Evolutionary conservation across 208 protist species (phyloP), one percentile per base, ranked within the genome.

Genomic region (Acanthamoeba divionensis): DNA sequence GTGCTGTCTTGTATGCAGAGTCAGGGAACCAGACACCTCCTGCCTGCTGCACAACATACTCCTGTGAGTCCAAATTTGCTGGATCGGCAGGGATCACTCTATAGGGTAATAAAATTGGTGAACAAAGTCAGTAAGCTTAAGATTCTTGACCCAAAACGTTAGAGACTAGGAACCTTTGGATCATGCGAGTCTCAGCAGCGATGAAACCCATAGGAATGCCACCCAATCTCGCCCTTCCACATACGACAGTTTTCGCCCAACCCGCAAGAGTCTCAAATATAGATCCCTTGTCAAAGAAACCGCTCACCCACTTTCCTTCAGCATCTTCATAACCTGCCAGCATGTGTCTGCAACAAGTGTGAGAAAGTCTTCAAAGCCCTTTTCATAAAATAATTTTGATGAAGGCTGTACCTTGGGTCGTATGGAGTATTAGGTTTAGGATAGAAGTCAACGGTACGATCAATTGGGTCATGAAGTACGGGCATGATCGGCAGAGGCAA

Each of bases 191-290:
- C 92, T 99, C 98, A 18, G 99, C 98, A 2, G 98, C 97, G 91
- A 99, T 98, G 33, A 99, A 95, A 90, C 98, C 98, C 66, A 99
- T 95, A 15, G 98, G 98, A 52, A 99, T 98, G 91, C 98, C 98
- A 86, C 98, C 98, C 8, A 99, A 95, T 21, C 97, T 95, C 7
- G 98, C 98, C 80, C 98, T 97, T 55, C 98, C 98, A 47, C 95
- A 93, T 1, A 99, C 96, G 9, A 99, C 98, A 9, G 97, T 98
- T 91, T 98, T 98, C 24, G 98, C 98, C 98, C 98, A 99, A 60
- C 97, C 97, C 26, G 95, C 95, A 10, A 98, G 75, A 41, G 96
- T 95, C 94, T 99, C 98, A 41, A 94, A 95, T 36, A 94, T 96
- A 18, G 93, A 97, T 75, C 96, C 97, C 26, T 92, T 86, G 90